These are phyloP conservation scores for Septoria petroselini DNA, from an alignment of 2,329 filamentous ascomycete genomes.

Conservation along the genomic window DNA sequence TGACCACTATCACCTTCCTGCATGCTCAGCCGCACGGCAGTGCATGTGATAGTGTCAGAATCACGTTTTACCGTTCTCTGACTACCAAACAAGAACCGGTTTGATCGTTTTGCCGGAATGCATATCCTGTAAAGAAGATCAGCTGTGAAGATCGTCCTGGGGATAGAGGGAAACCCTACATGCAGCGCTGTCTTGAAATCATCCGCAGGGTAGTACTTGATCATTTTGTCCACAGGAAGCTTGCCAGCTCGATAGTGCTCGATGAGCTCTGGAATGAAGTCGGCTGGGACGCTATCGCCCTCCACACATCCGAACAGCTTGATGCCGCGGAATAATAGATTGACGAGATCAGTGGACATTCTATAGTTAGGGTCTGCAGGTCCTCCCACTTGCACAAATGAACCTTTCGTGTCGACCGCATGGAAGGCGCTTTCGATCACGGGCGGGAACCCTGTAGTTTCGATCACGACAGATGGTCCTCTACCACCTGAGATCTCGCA, in stretches of 20 bases:
- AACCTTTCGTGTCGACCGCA: conserved; percentile 36
- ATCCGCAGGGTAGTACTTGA: conserved; percentile 42
- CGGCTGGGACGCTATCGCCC: conserved; percentile 41
- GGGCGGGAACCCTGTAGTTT: conserved; percentile 32
- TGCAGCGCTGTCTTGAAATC: conserved; percentile 40
- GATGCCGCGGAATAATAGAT: conserved; percentile 45
- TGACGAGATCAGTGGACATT: conserved; percentile 40
- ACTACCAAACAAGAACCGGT: conserved; percentile 40
- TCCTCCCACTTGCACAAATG: conserved; percentile 49
- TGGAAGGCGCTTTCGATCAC: conserved; percentile 25
- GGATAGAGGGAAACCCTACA: conserved; percentile 4
- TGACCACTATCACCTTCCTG: neutral
- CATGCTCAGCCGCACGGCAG: conserved; percentile 6
- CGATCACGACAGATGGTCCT: conserved; percentile 46
- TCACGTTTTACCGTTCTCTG: too few species aligned
- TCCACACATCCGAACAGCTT: conserved; percentile 47
- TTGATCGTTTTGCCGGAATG: conserved; percentile 40
- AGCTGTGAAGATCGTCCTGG: neutral
- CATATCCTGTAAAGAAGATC: conserved; percentile 35
- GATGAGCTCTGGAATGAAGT: conserved; percentile 46
- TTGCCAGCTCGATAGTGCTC: conserved; percentile 45
- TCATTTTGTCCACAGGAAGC: conserved; percentile 45
- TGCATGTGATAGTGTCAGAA: too few species aligned
- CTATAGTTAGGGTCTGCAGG: conserved; percentile 39
- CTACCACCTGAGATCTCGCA: conserved; percentile 32